phyloP scores from a whole-genome alignment of 1,284 basidiomycete genomes.

The Trametes hirsuta region DNA sequence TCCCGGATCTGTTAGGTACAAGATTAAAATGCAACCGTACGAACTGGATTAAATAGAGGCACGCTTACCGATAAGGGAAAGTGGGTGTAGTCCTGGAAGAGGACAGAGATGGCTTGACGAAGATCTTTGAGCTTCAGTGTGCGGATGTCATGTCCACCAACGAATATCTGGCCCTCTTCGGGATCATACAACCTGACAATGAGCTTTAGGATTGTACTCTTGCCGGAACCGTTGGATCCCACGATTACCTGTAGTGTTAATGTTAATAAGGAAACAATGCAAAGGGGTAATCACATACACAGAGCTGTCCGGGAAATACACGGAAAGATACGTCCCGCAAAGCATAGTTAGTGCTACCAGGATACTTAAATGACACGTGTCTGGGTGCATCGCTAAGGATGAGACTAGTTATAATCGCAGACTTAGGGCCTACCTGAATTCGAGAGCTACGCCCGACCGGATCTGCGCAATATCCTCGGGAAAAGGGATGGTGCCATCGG shows the following conservation, averaged over 20 bases:
- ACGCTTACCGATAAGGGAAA: constrained; percentile 69
- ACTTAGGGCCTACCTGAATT: constrained; percentile 69
- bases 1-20: constrained; percentile 58
- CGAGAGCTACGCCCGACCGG: constrained; percentile 60
- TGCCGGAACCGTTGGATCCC: constrained; percentile 76
- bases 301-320: constrained; percentile 70
- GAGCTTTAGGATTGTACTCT: constrained; percentile 60
- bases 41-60: background rate
- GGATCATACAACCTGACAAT: constrained; percentile 53
- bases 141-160: constrained; percentile 65
- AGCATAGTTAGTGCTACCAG: constrained; percentile 58
- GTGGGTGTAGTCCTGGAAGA: constrained; percentile 80
- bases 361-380: constrained; percentile 76
- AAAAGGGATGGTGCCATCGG: constrained; percentile 58
- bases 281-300: constrained; percentile 47
- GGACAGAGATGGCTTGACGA: constrained; percentile 62
- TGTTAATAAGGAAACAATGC: background rate
- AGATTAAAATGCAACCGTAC: too few relatives aligned
- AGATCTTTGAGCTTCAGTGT: constrained; percentile 63
- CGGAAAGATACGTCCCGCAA: constrained; percentile 71
- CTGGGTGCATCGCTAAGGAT: constrained; percentile 33
- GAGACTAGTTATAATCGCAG: constrained; percentile 15
- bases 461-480: constrained; percentile 62
- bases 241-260: constrained; percentile 63
- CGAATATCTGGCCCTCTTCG: constrained; percentile 43